phyloP scores from a whole-genome alignment of 495 filamentous ascomycete genomes.

The Penicillium crystallinum region DNA sequence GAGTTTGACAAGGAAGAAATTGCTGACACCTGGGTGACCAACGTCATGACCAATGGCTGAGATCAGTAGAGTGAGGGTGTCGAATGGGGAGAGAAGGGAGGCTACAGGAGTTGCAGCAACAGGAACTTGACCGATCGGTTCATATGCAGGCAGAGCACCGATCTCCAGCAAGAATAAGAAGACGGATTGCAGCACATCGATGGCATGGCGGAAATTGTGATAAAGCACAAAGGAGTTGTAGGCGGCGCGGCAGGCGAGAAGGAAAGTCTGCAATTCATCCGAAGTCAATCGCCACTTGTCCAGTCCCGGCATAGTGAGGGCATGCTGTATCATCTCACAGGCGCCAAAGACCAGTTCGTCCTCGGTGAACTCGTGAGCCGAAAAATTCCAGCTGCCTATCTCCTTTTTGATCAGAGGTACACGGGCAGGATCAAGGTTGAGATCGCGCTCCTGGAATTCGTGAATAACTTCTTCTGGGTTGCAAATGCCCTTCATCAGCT shows the following conservation, averaged over 20 bases:
- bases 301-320: constrained; percentile 74
- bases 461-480: constrained; percentile 58
- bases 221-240: constrained; percentile 98
- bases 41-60: constrained; percentile 97
- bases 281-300: constrained; percentile 71
- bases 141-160: constrained; percentile 67
- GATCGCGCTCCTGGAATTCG: constrained; percentile 41
- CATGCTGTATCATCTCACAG: constrained; percentile 81
- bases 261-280: constrained; percentile 75
- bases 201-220: constrained; percentile 96
- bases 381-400: constrained; percentile 81
- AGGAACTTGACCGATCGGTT: constrained; percentile 18
- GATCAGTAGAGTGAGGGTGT: constrained; percentile 82
- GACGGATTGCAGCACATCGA: constrained; percentile 90
- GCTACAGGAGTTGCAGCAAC: constrained; percentile 58
- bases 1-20: constrained; percentile 86
- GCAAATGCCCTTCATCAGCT: constrained; percentile 87
- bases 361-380: constrained; percentile 80
- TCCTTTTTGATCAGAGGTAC: constrained; percentile 59
- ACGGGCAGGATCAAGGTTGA: constrained; percentile 48
- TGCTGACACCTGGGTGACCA: constrained; percentile 96
- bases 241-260: constrained; percentile 75
- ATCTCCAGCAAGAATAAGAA: constrained; percentile 89
- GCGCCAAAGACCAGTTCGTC: constrained; percentile 82
- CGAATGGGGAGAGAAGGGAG: constrained; percentile 70